phyloP scores from a whole-genome alignment of 2,329 filamentous ascomycete genomes.

The Phoma herbarum region DNA sequence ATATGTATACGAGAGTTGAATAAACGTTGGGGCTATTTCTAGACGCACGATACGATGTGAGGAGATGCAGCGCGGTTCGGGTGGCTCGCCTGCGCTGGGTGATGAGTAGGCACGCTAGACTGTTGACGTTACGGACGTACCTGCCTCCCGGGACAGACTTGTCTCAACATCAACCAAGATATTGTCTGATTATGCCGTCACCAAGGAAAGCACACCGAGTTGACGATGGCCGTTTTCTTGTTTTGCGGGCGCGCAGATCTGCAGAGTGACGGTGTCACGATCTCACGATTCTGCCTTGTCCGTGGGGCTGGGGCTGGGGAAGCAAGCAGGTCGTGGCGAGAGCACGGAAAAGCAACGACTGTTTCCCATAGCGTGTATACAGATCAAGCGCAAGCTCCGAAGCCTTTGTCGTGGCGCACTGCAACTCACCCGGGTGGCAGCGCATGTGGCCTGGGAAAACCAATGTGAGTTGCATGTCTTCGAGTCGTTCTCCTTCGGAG shows the following conservation, averaged over 20 bases:
- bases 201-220: constrained; percentile 18
- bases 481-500: constrained; percentile 1
- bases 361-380: constrained; percentile 18
- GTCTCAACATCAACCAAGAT: constrained; percentile 26
- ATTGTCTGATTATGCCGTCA: constrained; percentile 25
- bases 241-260: constrained; percentile 14
- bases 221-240: constrained; percentile 14
- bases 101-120: constrained; percentile 10
- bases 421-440: constrained; percentile 12
- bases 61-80: constrained; percentile 15
- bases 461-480: not conserved
- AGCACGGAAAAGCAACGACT: constrained; percentile 14
- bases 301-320: constrained; percentile 10
- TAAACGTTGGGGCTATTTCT: constrained; percentile 10
- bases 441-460: not conserved
- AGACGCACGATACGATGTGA: constrained; percentile 10
- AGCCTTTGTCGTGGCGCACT: constrained; percentile 11
- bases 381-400: constrained; percentile 21
- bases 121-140: constrained; percentile 26
- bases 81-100: constrained; percentile 7
- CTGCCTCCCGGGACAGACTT: constrained; percentile 28
- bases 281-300: constrained; percentile 17
- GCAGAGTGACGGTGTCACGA: constrained; percentile 13
- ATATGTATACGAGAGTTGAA: constrained; percentile 11
- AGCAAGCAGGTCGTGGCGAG: constrained; percentile 13